These are phyloP conservation scores for Mycena metata DNA, from an alignment of 768 basidiomycete species.

Conservation along the genomic window DNA sequence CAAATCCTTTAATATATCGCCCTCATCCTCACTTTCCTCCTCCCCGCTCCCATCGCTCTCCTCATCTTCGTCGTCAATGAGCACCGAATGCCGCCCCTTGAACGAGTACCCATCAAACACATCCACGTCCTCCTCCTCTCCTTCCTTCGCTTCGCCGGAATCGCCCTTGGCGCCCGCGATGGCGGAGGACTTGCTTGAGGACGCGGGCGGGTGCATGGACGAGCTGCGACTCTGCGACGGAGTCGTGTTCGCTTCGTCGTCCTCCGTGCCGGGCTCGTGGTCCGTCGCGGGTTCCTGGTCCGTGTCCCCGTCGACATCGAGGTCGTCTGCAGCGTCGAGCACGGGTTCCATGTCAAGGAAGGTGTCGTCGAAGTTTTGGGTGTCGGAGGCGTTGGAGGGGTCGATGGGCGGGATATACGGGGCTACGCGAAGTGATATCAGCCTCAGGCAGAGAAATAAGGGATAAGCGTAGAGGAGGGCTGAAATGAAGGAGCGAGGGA, in stretches of 20 bases:
- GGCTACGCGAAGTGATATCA: slow-evolving; percentile 58
- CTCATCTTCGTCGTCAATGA: slow-evolving; percentile 46
- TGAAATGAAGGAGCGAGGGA: too few relatives aligned
- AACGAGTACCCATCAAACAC: slow-evolving; percentile 96
- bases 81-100: slow-evolving; percentile 86
- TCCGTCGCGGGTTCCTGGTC: slow-evolving; percentile 80
- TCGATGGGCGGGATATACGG: slow-evolving; percentile 95
- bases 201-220: slow-evolving; percentile 61
- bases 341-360: slow-evolving; percentile 97
- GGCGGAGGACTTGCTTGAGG: too few relatives aligned
- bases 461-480: too few relatives aligned
- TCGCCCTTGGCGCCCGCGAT: too few relatives aligned
- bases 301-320: slow-evolving; percentile 76
- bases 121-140: slow-evolving; percentile 69
- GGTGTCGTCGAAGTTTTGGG: slow-evolving; percentile 97
- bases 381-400: slow-evolving; percentile 93
- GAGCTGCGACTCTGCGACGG: slow-evolving; percentile 86
- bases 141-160: slow-evolving; percentile 38
- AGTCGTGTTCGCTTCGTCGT: slow-evolving; percentile 82
- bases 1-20: slow-evolving; percentile 35
- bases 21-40: slow-evolving; percentile 17
- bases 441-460: too few relatives aligned
- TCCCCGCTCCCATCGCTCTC: slow-evolving; percentile 20
- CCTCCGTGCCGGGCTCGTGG: slow-evolving; percentile 73
- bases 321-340: slow-evolving; percentile 80